Base-by-base conservation (phyloP, 441 rosid species). In the Isatis lusitanica region DNA sequence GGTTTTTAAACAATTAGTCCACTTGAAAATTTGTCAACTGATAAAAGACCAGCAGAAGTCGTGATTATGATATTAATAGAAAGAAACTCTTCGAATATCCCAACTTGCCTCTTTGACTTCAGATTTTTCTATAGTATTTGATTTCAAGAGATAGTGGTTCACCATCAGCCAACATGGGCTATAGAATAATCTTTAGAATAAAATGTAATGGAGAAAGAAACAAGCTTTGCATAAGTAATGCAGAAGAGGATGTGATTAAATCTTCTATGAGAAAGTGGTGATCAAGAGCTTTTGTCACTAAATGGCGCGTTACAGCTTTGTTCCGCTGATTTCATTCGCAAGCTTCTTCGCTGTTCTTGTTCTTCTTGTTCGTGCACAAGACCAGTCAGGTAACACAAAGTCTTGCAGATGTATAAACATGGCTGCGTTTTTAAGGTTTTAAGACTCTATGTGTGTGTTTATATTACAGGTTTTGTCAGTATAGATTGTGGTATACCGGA, bases 311-410 rank as follows among this genome's bases (percentile, higher is more conserved):
- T 24, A 33, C 69, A 51, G 24, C 15, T 31, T 61, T 60, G 53
- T 63, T 57, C 53, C 4, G 5, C 4, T 56, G 62, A 52, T 71
- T 77, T 26, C 36, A 59, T 48, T 66, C 7, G 3, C 40, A 42
- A 58, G 40, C 62, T 17, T 51, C 39, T 63, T 70, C 12, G 15
- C 52, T 47, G 2, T 30, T 57, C 18, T 51, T 63, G 38, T 69
- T 16, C 50, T 44, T 63, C 71, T 63, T 56, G 74, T 73, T 55
- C 26, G 5, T 68, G 63, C 74, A 47, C 81, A 73, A 68, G 81
- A 78, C 50, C 78, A 78, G 35, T 78, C 81, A 66, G 81, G 81
- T 73, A 73, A 73, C 21, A 18, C 24, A 63, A 47, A 39, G 0
- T 75, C 74, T 10, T 67, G 48, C 48, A 67, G 3, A 5, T 62